Base-by-base conservation (phyloP, 1,284 basidiomycete genomes). In the Ceratobasidium sp. region DNA sequence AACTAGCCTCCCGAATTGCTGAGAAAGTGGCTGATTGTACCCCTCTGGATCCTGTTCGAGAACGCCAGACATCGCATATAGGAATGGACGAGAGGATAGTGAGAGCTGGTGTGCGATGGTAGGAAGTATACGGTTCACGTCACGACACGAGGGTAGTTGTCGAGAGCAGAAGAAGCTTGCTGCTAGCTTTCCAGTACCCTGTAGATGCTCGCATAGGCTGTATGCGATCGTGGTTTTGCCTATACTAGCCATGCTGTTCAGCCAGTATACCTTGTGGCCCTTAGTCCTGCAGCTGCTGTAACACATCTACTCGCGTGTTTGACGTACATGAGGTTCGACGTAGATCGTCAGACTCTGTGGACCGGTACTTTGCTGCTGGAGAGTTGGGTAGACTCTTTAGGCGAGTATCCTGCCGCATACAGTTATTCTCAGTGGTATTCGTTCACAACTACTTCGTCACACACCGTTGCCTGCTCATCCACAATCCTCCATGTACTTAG, bases 221-320 rank as follows among this genome's bases (percentile, higher is more conserved):
- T 29, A 46, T 48, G 61, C 61, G 14, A 63, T 49, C 8, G 59
- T 62, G 1, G 59, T 62, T 27, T 62, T 62, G 59, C 41, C 59
- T 43, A n/a, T 49, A 22, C 65, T 53, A 58, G 65, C 65, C 65
- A 69, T 69, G 37, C 65, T 53, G 51, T 69, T 69, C 27, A 69
- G 49, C 51, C 53, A 69, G 51, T 56, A 69, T n/a, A 69, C 19
- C 34, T 39, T 43, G 16, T 54, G 53, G 5, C n/a, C 22, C 1
- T 46, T 31, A 63, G 43, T 29, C 24, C 16, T 31, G 24, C 34
- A 63, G 16, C 2, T 49, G 14, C 19, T 19, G 2, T 5, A 63
- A 14, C 2, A 63, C n/a, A 14, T 27, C 43, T 1, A 34, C 29
- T 0, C 61, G 61, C 8, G 61, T 63, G 19, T 48, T 29, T 24